phyloP scores from a whole-genome alignment of 2,329 filamentous ascomycete species.

The Cercospora nicotianae region DNA sequence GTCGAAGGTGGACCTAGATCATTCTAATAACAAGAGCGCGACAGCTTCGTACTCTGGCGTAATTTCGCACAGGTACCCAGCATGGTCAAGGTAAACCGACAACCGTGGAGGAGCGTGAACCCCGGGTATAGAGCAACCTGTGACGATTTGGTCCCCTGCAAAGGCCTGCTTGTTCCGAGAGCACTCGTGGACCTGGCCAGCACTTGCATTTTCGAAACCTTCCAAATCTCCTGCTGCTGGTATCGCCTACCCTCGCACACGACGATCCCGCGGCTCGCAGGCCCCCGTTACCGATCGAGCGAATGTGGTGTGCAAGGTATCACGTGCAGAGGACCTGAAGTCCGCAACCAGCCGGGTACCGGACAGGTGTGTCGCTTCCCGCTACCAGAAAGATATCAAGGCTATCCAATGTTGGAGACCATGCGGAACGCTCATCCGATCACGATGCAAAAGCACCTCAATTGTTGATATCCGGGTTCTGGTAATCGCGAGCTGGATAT shows the following conservation, averaged over 20 bases:
- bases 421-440: constrained; percentile 1
- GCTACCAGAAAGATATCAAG: not conserved
- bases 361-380: not conserved
- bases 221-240: not conserved
- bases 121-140: not conserved
- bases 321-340: not conserved
- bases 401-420: not conserved
- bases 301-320: not conserved
- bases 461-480: not conserved
- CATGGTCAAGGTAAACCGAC: constrained; percentile 1
- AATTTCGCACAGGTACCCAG: constrained; percentile 8
- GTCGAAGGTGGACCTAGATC: not conserved
- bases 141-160: not conserved
- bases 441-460: constrained; percentile 3
- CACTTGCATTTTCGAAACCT: not conserved
- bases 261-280: not conserved
- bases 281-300: not conserved
- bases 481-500: constrained; percentile 11
- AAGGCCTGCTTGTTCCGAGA: not conserved
- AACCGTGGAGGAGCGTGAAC: not conserved
- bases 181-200: not conserved
- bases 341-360: not conserved
- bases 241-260: not conserved
- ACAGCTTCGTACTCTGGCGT: constrained; percentile 8
- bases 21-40: constrained; percentile 4